A percentile compares a stretch with the other conserved stretches of the same genome.
Evolutionary conservation across 768 basidiomycete genomes (phyloP).

Genomic region (Antrodiella citrinella): DNA sequence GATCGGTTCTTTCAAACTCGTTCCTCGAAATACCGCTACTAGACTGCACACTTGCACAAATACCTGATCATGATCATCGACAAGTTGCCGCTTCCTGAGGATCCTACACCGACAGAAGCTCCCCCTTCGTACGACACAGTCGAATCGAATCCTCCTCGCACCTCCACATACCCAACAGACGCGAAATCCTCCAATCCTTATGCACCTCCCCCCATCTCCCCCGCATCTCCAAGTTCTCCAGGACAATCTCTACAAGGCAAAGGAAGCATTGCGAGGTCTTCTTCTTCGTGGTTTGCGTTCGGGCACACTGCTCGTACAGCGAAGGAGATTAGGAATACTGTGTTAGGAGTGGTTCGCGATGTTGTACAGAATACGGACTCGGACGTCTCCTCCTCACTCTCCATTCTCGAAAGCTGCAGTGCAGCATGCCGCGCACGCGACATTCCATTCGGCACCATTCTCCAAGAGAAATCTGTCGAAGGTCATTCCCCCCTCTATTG

Average conservation of each 20-base stretch:
- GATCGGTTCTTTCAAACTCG: no score
- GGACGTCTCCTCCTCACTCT: slow-evolving; percentile 16
- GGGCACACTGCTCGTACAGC: slow-evolving; percentile 20
- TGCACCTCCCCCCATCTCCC: not conserved
- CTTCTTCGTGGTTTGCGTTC: slow-evolving; percentile 12
- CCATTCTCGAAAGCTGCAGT: slow-evolving; percentile 54
- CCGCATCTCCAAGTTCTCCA: not conserved
- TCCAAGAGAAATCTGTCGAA: slow-evolving; percentile 61
- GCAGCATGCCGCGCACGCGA: slow-evolving; percentile 46
- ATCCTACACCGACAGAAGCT: slow-evolving; percentile 18
- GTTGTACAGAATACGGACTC: slow-evolving; percentile 23
- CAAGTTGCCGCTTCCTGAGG: slow-evolving; percentile 17
- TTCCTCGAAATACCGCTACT: no score
- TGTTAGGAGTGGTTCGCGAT: slow-evolving; percentile 48
- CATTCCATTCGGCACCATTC: slow-evolving; percentile 42
- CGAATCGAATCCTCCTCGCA: not conserved
- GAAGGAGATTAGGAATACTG: slow-evolving; percentile 45
- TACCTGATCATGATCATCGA: slow-evolving; percentile 23
- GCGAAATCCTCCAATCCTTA: not conserved
- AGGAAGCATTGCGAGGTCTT: slow-evolving; percentile 1
- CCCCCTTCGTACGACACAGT: slow-evolving; percentile 19
- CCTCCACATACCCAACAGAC: not conserved
- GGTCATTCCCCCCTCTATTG: slow-evolving; percentile 63
- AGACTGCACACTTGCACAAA: no score
- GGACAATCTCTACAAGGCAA: not conserved